Evolutionary conservation across 306 rosid species (phyloP), one percentile per base, ranked within the genome.

Genomic region (Ochetophila trinervis): DNA sequence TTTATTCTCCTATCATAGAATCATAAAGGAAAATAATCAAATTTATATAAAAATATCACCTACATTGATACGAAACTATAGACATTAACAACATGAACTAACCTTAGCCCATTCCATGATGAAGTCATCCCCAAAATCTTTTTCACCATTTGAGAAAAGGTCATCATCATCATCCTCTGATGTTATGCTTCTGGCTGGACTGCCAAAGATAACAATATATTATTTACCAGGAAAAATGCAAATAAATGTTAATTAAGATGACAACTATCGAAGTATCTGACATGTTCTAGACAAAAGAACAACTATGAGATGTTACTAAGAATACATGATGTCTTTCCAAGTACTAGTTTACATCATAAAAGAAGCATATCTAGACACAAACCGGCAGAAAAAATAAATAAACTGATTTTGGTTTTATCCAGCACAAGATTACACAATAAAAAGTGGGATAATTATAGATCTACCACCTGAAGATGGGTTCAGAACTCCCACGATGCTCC

Each of bases 51-150:
- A 45, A 77, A 19, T 56, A 73, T 77, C 62, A 59, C 76, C 32
- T 52, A 66, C 45, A 53, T 55, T 36, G 23, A 65, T 70, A 52
- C 24, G 47, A 18, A 23, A 67, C 64, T 45, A 23, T 67, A 71
- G 71, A 74, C 62, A 78, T 55, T 8, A 53, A 30, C 37, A 69
- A 66, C 63, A 71, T 23, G 16, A 72, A 86, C 98, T 68, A 71
- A 93, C 98, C 96, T 67, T 86, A 55, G 96, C 97, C 96, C 95
- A 87, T 79, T 86, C 88, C 87, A 89, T 89, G 40, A 84, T 76
- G 18, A 76, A 70, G 23, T 81, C 89, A 66, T 81, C 85, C 20
- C 87, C 79, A 45, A 70, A 76, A 53, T 86, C 95, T 79, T 70
- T 78, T 69, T 87, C 95, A 40, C 58, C 72, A 77, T 71, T 81